Evolutionary conservation across 2,329 filamentous ascomycete species (phyloP), one percentile per base, ranked within the genome.

Genomic region (Grosmannia penicillata): DNA sequence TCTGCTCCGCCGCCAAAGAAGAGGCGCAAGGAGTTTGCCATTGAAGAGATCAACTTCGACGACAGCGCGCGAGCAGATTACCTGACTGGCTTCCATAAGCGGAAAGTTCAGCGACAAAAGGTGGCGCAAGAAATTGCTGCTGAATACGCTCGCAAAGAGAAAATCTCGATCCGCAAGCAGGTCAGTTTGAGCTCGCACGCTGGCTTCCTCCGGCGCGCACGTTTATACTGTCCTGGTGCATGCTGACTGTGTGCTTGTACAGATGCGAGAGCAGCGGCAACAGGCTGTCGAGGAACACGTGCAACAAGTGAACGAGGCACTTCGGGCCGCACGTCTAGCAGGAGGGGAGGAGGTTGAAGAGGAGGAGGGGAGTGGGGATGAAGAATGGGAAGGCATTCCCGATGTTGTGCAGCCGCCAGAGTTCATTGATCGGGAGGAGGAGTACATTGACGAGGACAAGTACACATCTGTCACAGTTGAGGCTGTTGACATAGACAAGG

Each of bases 381-480:
- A 57, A 13, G 71, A 76, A 49, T 86, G 79, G 75, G 66, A 66
- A 37, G 82, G 80, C 1, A 67, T 86, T 37, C 62, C 67, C 17
- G 76, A 80, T 33, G 47, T 55, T 26, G 27, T 23, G 4, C 29
- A 17, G 25, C 50, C 47, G 31, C 48, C 46, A 37, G 56, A 68
- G 28, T 67, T 75, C 18, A 60, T 91, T 32, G 78, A 93, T 53
- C 77, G 84, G 48, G 82, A 94, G 55, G 86, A 89, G 48, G 86
- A 96, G 57, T 98, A 95, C 60, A 74, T 95, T 47, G 91, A 98
- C 56, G 91, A 96, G 56, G 89, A 95, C 57, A 82, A 82, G 54
- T 95, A 85, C 56, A 96, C 91, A 1, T 94, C 85, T 1, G 91
- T 98, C 21, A 95, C 84, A 0, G 78, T 98, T 1, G 89, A 95